Conservation (phyloP, 2,329 filamentous ascomycete genomes). For the Xylariaceae sp. region DNA sequence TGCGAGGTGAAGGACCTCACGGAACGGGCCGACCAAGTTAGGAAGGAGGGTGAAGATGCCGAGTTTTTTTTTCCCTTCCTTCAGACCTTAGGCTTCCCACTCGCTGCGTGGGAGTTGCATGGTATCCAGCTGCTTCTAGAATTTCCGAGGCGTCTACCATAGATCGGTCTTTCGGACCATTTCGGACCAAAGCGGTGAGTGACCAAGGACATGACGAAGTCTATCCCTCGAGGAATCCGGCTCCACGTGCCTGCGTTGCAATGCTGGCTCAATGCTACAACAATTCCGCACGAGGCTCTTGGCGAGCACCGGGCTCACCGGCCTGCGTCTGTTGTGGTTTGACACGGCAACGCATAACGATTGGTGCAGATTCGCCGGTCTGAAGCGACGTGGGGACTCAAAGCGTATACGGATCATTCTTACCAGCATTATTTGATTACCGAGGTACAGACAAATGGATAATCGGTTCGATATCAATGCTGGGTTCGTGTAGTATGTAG, state of each 20-base stretch:
- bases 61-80: neutral
- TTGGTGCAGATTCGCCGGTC: neutral
- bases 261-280: conserved; percentile 18
- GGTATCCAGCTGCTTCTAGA: conserved; percentile 12
- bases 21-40: conserved; percentile 41
- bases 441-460: neutral
- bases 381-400: neutral
- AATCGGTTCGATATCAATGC: conserved; percentile 4
- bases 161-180: neutral
- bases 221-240: neutral
- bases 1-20: conserved; percentile 21
- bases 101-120: conserved; percentile 12
- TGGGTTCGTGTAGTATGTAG: conserved; percentile 4
- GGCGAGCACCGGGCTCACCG: conserved; percentile 12
- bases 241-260: conserved; percentile 21
- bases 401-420: conserved; percentile 10
- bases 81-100: conserved; percentile 9
- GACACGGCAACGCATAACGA: neutral
- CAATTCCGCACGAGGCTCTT: conserved; percentile 7
- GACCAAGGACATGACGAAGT: neutral
- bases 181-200: conserved; percentile 20
- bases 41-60: conserved; percentile 32
- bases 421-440: neutral
- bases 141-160: neutral
- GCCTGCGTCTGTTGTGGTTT: neutral